Evolutionary conservation across 1,284 basidiomycete genomes (phyloP).

Genomic region (Rhodotorula mucilaginosa): DNA sequence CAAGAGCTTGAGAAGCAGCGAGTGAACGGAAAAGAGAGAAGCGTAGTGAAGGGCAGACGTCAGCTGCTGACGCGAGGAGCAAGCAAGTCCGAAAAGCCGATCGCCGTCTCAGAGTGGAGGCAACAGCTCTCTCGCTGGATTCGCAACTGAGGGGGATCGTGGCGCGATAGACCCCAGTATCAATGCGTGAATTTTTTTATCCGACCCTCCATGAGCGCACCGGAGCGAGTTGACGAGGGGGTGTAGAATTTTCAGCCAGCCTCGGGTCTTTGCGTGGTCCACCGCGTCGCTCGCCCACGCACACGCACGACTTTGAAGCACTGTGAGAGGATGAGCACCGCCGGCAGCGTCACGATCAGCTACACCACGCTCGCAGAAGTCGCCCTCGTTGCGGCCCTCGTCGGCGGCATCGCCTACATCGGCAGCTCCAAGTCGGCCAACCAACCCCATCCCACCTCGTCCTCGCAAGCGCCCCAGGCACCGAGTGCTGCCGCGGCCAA

Average conservation of each 20-base stretch:
- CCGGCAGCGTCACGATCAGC: conserved; percentile 22
- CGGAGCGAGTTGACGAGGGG: no score
- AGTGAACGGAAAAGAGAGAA: background rate
- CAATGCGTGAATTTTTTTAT: no score
- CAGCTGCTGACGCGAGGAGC: no score
- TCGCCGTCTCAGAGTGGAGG: no score
- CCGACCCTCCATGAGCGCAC: no score
- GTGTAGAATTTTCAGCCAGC: no score
- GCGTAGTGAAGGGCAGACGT: no score
- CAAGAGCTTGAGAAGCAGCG: background rate
- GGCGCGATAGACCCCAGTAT: no score
- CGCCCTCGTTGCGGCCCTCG: conserved; percentile 20
- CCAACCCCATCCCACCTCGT: background rate
- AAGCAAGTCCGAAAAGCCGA: no score
- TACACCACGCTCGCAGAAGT: conserved; percentile 28
- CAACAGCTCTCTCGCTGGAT: no score
- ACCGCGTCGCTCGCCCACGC: background rate
- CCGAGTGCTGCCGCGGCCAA: background rate
- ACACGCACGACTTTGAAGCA: background rate
- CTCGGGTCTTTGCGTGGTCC: background rate
- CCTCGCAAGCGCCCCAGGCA: background rate
- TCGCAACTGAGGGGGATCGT: no score
- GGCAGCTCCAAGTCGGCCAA: conserved; percentile 1
- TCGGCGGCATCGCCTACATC: conserved; percentile 24
- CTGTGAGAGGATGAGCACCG: conserved; percentile 5